Percentiles rank a stretch among this genome's conserved stretches.
Conservation (phyloP, 257 asterid genomes). For the Leptodermis oblonga region DNA sequence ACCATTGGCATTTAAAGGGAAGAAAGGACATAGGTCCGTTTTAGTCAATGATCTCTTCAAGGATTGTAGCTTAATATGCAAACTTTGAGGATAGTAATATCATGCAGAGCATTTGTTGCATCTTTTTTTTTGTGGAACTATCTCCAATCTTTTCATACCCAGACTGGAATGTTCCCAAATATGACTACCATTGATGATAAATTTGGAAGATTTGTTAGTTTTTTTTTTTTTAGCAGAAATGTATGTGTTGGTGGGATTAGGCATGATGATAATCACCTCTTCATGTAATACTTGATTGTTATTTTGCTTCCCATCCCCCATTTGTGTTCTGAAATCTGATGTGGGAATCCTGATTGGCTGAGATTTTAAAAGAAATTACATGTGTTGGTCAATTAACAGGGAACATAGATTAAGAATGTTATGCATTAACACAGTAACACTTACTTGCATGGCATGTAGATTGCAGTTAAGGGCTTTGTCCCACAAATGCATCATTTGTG, state of each 20-base stretch:
- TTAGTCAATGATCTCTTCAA: constrained; percentile 9
- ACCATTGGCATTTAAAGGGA: background rate
- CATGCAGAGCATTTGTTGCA: constrained; percentile 2
- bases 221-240: background rate
- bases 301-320: background rate
- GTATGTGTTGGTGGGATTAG: background rate
- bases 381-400: no score
- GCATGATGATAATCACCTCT: background rate
- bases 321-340: background rate
- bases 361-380: no score
- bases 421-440: no score
- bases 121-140: background rate
- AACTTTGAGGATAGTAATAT: constrained; percentile 1
- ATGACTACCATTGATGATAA: background rate
- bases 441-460: no score
- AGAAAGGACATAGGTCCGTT: background rate
- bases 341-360: background rate
- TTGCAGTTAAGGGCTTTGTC: no score
- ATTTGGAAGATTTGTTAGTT: background rate
- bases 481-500: no score
- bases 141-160: background rate
- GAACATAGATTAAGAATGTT: no score
- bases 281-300: background rate
- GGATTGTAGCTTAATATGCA: background rate
- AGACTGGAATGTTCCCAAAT: background rate